Base-by-base conservation (phyloP, 1,139 yeast species). In the Yamadazyma atlantica region DNA sequence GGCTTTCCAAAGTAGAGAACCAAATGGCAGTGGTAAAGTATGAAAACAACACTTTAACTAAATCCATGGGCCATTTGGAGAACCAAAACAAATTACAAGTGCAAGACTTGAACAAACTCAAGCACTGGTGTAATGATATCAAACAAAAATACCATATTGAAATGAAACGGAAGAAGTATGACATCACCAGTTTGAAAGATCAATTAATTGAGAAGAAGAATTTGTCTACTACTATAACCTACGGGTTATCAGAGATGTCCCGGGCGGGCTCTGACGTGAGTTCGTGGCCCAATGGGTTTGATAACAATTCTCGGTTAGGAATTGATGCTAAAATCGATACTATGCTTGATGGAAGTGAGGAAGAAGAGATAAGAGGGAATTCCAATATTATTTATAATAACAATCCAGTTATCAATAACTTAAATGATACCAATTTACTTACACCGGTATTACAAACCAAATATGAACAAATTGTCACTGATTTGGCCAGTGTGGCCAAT, bases 141-240 rank as follows among this genome's bases (percentile, higher is more conserved):
- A 62, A 63, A 40, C 50, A 57, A 3, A 69, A 67, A 41, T 66
- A 63, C 41, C 70, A 69, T 13, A 58, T 69, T 12, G 78, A 74
- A 39, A 42, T 70, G 36, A 69, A 68, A 46, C 59, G 58, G 47
- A 68, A 69, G 43, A 57, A 60, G 18, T 33, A 62, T 17, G 63
- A 60, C 32, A 65, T 73, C 14, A 62, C 62, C 31, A 60, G 54
- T 18, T 57, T 75, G 37, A 72, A 67, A 39, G 64, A 69, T 39
- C 65, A 63, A 41, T 48, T 75, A 12, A 48, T 71, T 18, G 69
- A 66, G 7, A 58, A 62, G 35, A 56, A 66, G 14, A 61, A 60
- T 35, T 40, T 67, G 12, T 61, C 72, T 1, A 55, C 69, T 1
- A 54, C 64, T 2, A 50, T 60, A 4, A 58, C 62, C 1, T 65